phyloP scores from a whole-genome alignment of 192 early-diverging fungal genomes.

The Piromyces sp. region DNA sequence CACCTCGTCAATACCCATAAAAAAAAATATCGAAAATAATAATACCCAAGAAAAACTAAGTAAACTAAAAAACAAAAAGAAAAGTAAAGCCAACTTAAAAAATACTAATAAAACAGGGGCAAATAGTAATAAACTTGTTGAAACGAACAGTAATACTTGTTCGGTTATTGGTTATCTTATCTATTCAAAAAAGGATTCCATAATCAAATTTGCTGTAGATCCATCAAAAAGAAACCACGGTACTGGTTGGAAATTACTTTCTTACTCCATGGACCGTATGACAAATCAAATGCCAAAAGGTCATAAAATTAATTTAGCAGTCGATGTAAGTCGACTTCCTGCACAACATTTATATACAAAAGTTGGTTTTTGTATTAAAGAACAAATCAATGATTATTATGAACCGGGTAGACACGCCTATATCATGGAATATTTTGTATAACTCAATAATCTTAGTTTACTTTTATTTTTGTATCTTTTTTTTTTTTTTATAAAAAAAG shows the following conservation, averaged over 20 bases:
- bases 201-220: background rate
- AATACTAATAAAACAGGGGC: no score
- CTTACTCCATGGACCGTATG: background rate
- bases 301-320: background rate
- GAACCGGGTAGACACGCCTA: background rate
- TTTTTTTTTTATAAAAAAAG: background rate
- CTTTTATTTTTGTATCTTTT: background rate
- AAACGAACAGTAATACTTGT: background rate
- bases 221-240: background rate
- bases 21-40: no score
- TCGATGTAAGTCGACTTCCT: background rate
- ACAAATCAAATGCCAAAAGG: background rate
- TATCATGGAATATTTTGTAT: background rate
- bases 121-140: no score
- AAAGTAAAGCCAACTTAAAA: background rate
- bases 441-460: no score
- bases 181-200: background rate
- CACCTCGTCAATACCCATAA: no score
- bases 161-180: background rate
- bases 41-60: background rate
- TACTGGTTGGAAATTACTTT: background rate
- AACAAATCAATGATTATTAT: background rate
- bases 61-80: background rate
- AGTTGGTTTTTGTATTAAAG: background rate
- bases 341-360: background rate